These are phyloP conservation scores for Punctularia strigosozonata DNA, from an alignment of 768 basidiomycete species.

Conservation along the genomic window DNA sequence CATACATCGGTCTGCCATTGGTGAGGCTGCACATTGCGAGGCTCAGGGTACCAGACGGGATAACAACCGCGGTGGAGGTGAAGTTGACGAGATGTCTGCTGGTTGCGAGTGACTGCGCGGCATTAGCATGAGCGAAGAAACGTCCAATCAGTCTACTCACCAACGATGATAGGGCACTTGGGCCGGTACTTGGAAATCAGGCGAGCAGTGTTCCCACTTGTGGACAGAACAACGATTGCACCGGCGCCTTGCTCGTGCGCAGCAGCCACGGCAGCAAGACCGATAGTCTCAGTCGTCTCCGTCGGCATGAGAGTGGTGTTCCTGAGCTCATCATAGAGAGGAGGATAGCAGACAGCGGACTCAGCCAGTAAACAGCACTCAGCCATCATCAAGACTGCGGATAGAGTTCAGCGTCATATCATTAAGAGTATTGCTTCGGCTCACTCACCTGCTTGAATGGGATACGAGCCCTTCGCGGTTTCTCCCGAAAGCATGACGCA, in stretches of 20 bases:
- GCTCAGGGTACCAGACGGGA: conserved; percentile 93
- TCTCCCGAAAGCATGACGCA: conserved; percentile 99
- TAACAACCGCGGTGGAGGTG: conserved; percentile 96
- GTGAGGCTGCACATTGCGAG: conserved; percentile 74
- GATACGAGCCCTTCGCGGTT: conserved; percentile 96
- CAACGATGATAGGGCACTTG: conserved; percentile 85
- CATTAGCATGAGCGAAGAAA: conserved; percentile 1
- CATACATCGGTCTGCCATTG: conserved; percentile 98
- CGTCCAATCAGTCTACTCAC: conserved; percentile 29
- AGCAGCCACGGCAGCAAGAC: conserved; percentile 92
- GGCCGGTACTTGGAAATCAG: conserved; percentile 96
- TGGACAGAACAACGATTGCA: conserved; percentile 93
- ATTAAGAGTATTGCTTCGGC: neutral
- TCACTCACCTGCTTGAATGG: conserved; percentile 78
- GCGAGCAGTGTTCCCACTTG: conserved; percentile 92
- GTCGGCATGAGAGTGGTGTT: conserved; percentile 77
- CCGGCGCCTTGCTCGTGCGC: conserved; percentile 90
- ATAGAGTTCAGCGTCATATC: conserved; percentile 2
- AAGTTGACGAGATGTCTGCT: conserved; percentile 91
- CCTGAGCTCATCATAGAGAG: conserved; percentile 83
- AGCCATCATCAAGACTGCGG: conserved; percentile 94
- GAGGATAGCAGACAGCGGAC: conserved; percentile 89
- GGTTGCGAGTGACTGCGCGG: conserved; percentile 78
- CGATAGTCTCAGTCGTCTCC: conserved; percentile 90
- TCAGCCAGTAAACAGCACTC: conserved; percentile 98